Conservation (phyloP, 768 basidiomycete species). For the Gymnopilus junonius region DNA sequence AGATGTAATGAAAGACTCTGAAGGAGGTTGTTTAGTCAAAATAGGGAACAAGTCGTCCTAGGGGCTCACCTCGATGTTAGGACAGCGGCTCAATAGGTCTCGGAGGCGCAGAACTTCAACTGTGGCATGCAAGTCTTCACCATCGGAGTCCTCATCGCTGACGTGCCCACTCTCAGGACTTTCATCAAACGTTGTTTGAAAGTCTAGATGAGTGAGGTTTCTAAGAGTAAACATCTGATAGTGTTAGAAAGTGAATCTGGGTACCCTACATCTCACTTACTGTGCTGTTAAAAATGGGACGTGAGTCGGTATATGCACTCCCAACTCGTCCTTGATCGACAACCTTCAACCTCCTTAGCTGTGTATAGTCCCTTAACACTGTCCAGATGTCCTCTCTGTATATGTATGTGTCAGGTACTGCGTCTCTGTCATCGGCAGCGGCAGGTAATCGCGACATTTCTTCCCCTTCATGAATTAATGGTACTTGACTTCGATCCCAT, state of each 20-base stretch:
- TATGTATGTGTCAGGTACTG: background rate
- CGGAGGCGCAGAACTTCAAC: conserved; percentile 17
- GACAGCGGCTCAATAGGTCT: conserved; percentile 14
- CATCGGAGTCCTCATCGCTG: conserved; percentile 6
- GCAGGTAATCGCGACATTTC: background rate
- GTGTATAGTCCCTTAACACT: conserved; percentile 17
- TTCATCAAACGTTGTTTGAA: conserved; percentile 14
- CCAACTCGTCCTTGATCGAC: conserved; percentile 14
- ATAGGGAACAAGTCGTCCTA: background rate
- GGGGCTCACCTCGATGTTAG: conserved; percentile 17
- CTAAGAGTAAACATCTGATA: conserved; percentile 20
- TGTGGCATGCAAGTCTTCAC: conserved; percentile 11
- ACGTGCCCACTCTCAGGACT: conserved; percentile 1
- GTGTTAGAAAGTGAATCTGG: background rate
- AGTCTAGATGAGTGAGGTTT: conserved; percentile 17
- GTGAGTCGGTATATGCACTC: conserved; percentile 1
- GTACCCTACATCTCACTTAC: conserved; percentile 4
- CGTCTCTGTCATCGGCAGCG: background rate
- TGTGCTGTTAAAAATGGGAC: conserved; percentile 21
- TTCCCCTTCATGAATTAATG: conserved; percentile 22
- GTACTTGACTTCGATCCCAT: conserved; percentile 19
- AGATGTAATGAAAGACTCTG: conserved; percentile 16
- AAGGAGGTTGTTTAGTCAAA: background rate
- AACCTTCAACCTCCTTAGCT: conserved; percentile 16
- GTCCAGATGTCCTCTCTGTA: conserved; percentile 25